These are phyloP conservation scores for Daldinia childiae DNA, from an alignment of 495 filamentous ascomycete species.

Conservation along the genomic window DNA sequence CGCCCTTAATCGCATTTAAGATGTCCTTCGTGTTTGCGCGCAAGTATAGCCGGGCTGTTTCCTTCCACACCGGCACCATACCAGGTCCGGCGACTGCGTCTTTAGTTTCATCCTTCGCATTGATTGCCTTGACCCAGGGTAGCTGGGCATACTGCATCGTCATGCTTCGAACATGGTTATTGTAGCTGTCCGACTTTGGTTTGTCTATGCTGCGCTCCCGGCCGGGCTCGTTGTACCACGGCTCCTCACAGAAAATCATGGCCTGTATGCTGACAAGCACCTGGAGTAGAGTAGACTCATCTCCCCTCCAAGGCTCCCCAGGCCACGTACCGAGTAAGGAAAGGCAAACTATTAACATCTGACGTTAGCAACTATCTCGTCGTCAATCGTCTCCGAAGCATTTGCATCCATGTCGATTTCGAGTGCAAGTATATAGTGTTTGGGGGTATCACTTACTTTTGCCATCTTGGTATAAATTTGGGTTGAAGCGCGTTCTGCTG, in stretches of 20 bases:
- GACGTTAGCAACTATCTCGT: constrained; percentile 34
- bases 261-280: constrained; percentile 69
- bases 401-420: no score
- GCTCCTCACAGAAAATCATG: constrained; percentile 68
- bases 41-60: constrained; percentile 21
- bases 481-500: constrained; percentile 62
- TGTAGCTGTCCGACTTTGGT: constrained; percentile 47
- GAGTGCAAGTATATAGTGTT: background rate
- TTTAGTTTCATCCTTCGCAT: constrained; percentile 11
- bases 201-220: constrained; percentile 45
- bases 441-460: constrained; percentile 52
- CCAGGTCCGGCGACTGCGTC: background rate
- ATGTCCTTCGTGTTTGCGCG: constrained; percentile 24
- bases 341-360: constrained; percentile 58
- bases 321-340: constrained; percentile 68
- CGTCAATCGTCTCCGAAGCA: background rate
- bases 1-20: background rate
- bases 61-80: constrained; percentile 16
- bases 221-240: constrained; percentile 68
- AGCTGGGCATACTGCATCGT: constrained; percentile 60
- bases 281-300: constrained; percentile 64
- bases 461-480: constrained; percentile 66
- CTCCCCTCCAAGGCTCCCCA: constrained; percentile 63
- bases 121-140: constrained; percentile 54
- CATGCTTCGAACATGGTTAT: constrained; percentile 46